phyloP scores from a whole-genome alignment of 176 grass and related monocot species.

The Triticum urartu region DNA sequence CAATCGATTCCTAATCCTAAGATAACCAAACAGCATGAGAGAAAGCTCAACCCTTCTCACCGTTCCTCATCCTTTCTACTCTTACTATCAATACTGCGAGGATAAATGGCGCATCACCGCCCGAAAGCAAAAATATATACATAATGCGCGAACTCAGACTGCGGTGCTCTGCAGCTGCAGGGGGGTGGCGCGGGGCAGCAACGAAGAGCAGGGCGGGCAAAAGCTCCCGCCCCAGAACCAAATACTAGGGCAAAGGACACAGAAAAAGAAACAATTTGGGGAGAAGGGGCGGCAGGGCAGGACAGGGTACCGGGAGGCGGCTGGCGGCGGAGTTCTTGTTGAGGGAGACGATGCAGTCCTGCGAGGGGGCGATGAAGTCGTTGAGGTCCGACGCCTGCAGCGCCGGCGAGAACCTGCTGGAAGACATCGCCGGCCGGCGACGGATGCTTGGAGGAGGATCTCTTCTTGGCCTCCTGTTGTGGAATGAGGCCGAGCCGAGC shows the following conservation, averaged over 20 bases:
- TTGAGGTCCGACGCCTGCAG: conserved; percentile 95
- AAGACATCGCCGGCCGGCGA: conserved; percentile 41
- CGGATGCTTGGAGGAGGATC: not conserved
- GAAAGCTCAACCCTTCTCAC: not conserved
- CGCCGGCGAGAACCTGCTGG: conserved; percentile 89
- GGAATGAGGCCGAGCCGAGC: not conserved
- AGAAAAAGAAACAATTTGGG: not conserved
- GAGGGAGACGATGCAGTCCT: conserved; percentile 87
- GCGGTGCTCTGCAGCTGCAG: not conserved
- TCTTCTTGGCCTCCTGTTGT: not conserved
- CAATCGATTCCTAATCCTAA: not conserved
- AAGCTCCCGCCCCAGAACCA: not conserved
- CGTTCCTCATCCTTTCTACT: not conserved
- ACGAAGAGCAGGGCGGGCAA: not conserved
- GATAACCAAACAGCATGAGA: not conserved
- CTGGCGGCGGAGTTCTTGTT: conserved; percentile 54
- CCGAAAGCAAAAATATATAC: not conserved
- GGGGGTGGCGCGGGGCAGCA: not conserved
- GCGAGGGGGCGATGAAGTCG: conserved; percentile 97
- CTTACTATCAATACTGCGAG: not conserved
- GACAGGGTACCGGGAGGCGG: conserved; percentile 31
- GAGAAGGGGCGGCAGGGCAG: not conserved
- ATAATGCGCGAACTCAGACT: not conserved
- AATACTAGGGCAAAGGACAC: not conserved
- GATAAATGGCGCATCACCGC: not conserved